Base-by-base conservation (phyloP, 257 asterid species). In the Solanum corneliomulleri region DNA sequence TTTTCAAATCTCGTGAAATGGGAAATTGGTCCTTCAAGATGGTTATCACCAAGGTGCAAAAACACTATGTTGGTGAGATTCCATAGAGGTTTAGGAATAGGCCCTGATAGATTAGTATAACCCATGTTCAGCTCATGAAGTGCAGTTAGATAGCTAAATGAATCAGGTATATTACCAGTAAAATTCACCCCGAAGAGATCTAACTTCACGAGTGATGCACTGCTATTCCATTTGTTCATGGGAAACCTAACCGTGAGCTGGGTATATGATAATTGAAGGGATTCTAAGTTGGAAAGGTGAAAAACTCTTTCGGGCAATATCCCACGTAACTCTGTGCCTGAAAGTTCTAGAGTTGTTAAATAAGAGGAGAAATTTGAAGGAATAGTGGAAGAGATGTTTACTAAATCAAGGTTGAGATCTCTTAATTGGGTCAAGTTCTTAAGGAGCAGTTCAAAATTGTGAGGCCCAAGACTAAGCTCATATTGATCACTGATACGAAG, bases 331-430 rank as follows among this genome's bases (percentile, higher is more conserved):
- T 45, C 33, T 31, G 6, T 45, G 49, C 11, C 2, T 1, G 0
- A 4, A 45, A 5, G 1, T 0, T 0, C 4, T 33, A 45, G 2
- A 45, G 0, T 11, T 11, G 52, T 45, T 27, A 90, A 23, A 6
- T 87, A 44, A 68, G 85, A 45, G 18, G 92, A 86, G 15, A 88
- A 69, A 70, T 90, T 88, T 0, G 4, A 12, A 11, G 92, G 90
- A 49, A 90, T 15, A 16, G 2, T 21, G 4, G 92, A 90, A 60
- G 77, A 35, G 12, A 90, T 78, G 41, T 56, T 27, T 5, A 18
- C 2, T 1, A 0, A 20, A 0, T 2, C 0, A 20, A 56, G n/a
- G 25, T 56, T 0, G n/a, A 56, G 25, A 2, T 2, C 23, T 56
- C 25, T 20, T 20, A 56, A 20, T 56, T 2, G 11, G n/a, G 64